Evolutionary conservation across 139 green algal genomes (phyloP).

Genomic region (Volvox africanus): DNA sequence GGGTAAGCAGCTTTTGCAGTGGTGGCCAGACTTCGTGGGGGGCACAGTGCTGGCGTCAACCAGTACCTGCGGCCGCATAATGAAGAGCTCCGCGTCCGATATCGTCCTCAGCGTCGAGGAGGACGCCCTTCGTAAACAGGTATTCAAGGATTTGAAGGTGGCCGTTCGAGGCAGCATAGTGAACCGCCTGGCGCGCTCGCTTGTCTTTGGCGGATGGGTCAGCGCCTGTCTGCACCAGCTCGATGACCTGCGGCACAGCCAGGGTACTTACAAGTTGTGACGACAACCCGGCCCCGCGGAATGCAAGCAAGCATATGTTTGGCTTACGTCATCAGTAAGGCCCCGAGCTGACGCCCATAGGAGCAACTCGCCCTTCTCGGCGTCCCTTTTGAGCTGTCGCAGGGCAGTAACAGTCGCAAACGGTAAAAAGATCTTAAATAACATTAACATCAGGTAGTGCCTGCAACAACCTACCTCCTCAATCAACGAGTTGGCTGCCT

Average conservation of each 20-base stretch:
- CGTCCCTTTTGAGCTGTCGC: conserved; percentile 55
- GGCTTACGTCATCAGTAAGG: conserved; percentile 75
- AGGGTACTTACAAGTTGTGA: not conserved
- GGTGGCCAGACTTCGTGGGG: too few relatives aligned
- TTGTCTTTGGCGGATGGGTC: conserved; percentile 71
- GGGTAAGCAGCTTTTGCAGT: too few relatives aligned
- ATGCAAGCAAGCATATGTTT: too few relatives aligned
- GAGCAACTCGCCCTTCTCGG: conserved; percentile 72
- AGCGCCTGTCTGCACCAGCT: conserved; percentile 72
- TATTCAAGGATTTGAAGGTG: conserved; percentile 68
- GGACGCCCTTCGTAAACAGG: conserved; percentile 60
- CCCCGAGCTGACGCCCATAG: conserved; percentile 75
- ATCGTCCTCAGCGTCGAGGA: conserved; percentile 78
- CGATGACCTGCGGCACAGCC: conserved; percentile 62
- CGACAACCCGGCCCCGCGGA: not conserved
- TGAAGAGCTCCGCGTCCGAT: conserved; percentile 74
- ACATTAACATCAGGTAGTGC: not conserved
- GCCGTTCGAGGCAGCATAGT: conserved; percentile 79
- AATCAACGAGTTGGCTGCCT: conserved; percentile 14
- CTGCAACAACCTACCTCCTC: conserved; percentile 11
- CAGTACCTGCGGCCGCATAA: conserved; percentile 61
- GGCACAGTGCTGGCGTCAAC: not conserved
- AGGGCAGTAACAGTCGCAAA: too few relatives aligned
- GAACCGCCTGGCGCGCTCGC: conserved; percentile 57
- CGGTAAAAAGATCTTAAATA: too few relatives aligned